Base-by-base conservation (phyloP, 2,329 filamentous ascomycete species). In the Coniella lustricola region DNA sequence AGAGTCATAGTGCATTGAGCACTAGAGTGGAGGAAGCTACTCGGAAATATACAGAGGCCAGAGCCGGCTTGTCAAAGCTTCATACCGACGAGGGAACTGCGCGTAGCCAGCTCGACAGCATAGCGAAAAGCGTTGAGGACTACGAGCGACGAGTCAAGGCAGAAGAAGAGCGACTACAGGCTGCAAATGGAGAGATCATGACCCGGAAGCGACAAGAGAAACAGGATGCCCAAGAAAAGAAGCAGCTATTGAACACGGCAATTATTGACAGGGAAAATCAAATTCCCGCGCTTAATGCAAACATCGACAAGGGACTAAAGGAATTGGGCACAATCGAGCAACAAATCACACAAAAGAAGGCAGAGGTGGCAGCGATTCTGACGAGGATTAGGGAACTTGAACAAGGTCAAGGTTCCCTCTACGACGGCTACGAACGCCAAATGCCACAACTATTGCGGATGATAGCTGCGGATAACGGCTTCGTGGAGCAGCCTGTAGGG, bases 401-500 rank as follows among this genome's bases (percentile, higher is more conserved):
- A 40, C 68, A 67, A 59, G 79, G 81, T 36, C 73, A 76, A 40
- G 77, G 78, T 1, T 75, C 81, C 42, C 75, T 75, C 42, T 77
- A 79, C 38, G 76, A 76, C 49, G 84, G 77, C 0, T 96, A 85
- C 58, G 78, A 82, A 36, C 63, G 65, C 1, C 76, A 75, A 35
- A 77, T 94, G 58, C 72, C 75, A 1, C 67, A 71, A 2, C 75
- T 96, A 3, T 67, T 94, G 7, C 72, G 68, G 46, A 76, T 75
- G n/a, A 87, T 97, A 52, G 73, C 80, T 5, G 69, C 72, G n/a
- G 87, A 95, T 49, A 64, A 54, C 2, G 73, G 81, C 0, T 97
- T 94, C 60, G 69, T 72, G 20, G 70, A 77, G 37, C 83, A 77
- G 53, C 93, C 93, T 2, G 72, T 97, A 31, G 93, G 93, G 0